Evolutionary conservation across 2,329 filamentous ascomycete genomes (phyloP).

Genomic region (Neoscytalidium dimidiatum): DNA sequence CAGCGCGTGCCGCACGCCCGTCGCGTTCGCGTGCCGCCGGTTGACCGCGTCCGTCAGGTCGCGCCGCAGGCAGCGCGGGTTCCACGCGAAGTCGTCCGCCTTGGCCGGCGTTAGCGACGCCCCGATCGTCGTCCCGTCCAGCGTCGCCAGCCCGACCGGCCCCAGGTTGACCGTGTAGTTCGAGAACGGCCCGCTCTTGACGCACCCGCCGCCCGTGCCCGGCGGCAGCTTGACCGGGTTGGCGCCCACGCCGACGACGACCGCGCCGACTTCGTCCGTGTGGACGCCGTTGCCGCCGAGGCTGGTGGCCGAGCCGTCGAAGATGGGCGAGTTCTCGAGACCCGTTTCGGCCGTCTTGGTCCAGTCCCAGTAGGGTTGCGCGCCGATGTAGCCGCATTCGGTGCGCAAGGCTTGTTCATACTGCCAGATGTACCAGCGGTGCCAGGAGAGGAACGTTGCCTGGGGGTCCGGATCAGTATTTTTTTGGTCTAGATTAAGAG

Average conservation of each 20-base stretch:
- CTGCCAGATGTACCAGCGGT: conserved; percentile 44
- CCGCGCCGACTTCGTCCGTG: not conserved
- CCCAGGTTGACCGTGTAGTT: conserved; percentile 50
- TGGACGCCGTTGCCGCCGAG: conserved; percentile 47
- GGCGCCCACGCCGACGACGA: conserved; percentile 16
- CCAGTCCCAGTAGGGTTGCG: conserved; percentile 42
- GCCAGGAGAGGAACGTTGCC: conserved; percentile 42
- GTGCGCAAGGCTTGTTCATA: conserved; percentile 45
- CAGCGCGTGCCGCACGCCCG: conserved; percentile 28
- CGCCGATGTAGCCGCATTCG: conserved; percentile 47
- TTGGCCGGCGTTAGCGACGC: not conserved
- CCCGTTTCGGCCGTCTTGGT: conserved; percentile 14
- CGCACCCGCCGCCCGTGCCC: conserved; percentile 58
- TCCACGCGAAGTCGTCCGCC: conserved; percentile 27
- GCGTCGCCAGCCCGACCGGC: conserved; percentile 40
- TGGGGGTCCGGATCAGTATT: conserved; percentile 19
- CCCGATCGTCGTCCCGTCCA: conserved; percentile 26
- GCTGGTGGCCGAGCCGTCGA: conserved; percentile 55
- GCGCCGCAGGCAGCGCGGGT: conserved; percentile 42
- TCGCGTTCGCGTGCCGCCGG: conserved; percentile 26
- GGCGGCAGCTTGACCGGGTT: conserved; percentile 42
- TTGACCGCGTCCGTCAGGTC: conserved; percentile 36
- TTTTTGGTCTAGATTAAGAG: not conserved
- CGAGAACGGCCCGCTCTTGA: conserved; percentile 55
- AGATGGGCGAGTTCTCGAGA: conserved; percentile 48